Evolutionary conservation across 768 basidiomycete genomes (phyloP), one percentile per base, ranked within the genome.

Genomic region (Xerocomellus dryophilus): DNA sequence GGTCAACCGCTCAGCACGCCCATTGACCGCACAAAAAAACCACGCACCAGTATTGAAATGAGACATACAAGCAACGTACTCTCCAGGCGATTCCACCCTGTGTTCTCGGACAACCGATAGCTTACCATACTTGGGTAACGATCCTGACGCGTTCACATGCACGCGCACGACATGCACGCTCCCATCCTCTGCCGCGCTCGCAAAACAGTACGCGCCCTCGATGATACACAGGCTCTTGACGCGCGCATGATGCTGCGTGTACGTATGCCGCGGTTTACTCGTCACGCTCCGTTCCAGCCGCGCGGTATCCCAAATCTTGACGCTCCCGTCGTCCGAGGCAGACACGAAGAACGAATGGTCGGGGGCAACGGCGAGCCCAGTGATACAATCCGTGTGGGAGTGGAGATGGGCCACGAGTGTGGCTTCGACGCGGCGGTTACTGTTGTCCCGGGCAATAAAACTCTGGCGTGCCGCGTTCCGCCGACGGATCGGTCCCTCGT

Each of bases 321-420:
- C 85, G 0, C 90, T 94, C 74, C 90, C 91, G 70, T 98, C 96
- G 57, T 98, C 86, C 1, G 93, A 96, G 35, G 90, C 85, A 0
- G 96, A 92, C 4, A 95, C 85, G 60, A 99, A 98, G 77, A 97
- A 99, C 67, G 86, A 74, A 62, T 97, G 93, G 64, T 98, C 97
- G 3, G 96, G 95, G 1, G 96, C 86, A 21, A 94, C 90, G 2
- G 87, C 87, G 21, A 98, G 74, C 8, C 84, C 81, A 3, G 88
- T 93, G 53, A 98, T 76, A 2, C 84, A 76, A 23, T 88, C 91
- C 0, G 84, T 80, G 65, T 98, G 96, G 4, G 93, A 89, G 17
- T 81, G 80, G 15, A 97, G 79, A 68, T 96, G 88, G 0, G 89
- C 86, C 48, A 98, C 82, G 50, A 98, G 80, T 3, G 81, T 85